Evolutionary conservation across 1,284 basidiomycete genomes (phyloP).

Genomic region (Sporisorium iseilematis-ciliati): DNA sequence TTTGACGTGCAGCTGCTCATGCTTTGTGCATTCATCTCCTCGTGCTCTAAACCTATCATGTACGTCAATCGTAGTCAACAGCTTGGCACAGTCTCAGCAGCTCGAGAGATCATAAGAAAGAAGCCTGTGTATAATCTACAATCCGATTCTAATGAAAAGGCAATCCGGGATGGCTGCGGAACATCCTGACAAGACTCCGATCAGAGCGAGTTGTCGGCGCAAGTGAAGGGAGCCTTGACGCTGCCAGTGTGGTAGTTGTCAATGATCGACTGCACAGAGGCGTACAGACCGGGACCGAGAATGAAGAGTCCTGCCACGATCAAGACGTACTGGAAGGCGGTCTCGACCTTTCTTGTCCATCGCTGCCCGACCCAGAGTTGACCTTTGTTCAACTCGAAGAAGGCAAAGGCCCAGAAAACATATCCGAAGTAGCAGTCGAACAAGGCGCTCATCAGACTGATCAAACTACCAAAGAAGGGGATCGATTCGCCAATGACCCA

Average conservation of each 20-base stretch:
- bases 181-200: neutral
- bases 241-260: conserved; percentile 68
- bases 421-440: conserved; percentile 70
- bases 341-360: conserved; percentile 54
- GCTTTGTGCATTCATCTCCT: no score
- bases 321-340: conserved; percentile 70
- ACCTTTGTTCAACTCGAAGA: conserved; percentile 71
- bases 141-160: neutral
- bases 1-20: no score
- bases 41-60: no score
- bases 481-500: conserved; percentile 75
- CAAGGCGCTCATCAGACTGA: conserved; percentile 70
- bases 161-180: neutral
- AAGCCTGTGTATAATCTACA: conserved; percentile 1
- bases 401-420: conserved; percentile 73
- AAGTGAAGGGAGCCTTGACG: conserved; percentile 60
- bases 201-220: conserved; percentile 56
- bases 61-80: no score
- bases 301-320: conserved; percentile 71
- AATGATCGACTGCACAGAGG: conserved; percentile 72
- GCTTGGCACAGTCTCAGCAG: no score
- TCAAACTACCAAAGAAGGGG: conserved; percentile 72
- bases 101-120: neutral
- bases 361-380: conserved; percentile 59
- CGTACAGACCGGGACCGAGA: conserved; percentile 72